Conservation (phyloP, 2,329 filamentous ascomycete genomes). For the Stenocarpella maydis region DNA sequence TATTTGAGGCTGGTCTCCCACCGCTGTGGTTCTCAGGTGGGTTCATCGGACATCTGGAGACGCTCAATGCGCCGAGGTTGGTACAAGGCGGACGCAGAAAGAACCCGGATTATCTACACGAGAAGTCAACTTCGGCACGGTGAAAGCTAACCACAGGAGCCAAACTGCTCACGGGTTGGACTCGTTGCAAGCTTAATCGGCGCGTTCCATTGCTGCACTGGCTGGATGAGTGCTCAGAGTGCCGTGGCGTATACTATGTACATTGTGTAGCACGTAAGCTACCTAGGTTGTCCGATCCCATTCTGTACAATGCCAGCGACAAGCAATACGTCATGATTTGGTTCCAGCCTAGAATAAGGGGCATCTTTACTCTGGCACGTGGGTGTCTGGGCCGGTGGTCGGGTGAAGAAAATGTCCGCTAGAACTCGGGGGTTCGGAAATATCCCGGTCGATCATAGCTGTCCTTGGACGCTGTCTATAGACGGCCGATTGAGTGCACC, state of each 20-base stretch:
- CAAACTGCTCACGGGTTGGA: too few species aligned
- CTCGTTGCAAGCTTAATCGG: not conserved
- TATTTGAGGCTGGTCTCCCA: not conserved
- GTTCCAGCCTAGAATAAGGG: not conserved
- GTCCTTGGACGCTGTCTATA: not conserved
- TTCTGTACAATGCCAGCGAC: too few species aligned
- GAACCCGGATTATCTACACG: not conserved
- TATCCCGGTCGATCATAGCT: not conserved
- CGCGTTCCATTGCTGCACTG: not conserved
- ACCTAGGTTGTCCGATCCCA: too few species aligned
- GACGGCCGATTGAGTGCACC: not conserved
- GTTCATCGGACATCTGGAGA: not conserved
- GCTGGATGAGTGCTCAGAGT: too few species aligned
- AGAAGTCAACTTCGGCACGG: not conserved
- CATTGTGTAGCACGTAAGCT: too few species aligned
- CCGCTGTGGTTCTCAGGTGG: not conserved
- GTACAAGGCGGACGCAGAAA: not conserved
- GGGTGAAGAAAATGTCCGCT: constrained; percentile 4
- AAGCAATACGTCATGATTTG: too few species aligned
- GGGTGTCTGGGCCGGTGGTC: not conserved
- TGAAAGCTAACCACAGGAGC: not conserved
- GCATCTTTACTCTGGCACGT: not conserved
- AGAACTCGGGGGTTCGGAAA: constrained; percentile 16
- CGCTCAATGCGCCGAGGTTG: not conserved
- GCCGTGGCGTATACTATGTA: not conserved